Evolutionary conservation across 176 grass and related monocot genomes (phyloP).

Genomic region (Neostapfia colusana): DNA sequence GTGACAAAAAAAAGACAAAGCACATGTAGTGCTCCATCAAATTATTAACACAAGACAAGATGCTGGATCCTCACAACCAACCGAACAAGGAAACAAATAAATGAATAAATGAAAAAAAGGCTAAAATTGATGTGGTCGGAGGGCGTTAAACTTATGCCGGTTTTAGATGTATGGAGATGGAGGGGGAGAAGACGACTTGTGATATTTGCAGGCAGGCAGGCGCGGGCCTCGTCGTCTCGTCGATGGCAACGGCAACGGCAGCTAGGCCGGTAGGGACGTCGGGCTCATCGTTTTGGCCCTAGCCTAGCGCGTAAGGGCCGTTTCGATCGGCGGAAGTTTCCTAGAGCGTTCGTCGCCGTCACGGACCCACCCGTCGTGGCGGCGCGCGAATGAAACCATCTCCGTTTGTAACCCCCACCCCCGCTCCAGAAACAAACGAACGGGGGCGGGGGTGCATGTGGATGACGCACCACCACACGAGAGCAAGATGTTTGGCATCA

Average conservation of each 20-base stretch:
- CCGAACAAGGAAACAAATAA: too few species aligned
- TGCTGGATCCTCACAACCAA: not conserved
- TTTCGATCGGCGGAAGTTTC: conserved; percentile 66
- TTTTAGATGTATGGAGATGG: too few species aligned
- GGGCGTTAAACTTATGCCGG: too few species aligned
- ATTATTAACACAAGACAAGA: not conserved
- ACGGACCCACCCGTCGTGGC: too few species aligned
- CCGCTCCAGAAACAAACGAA: too few species aligned
- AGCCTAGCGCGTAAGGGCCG: not conserved
- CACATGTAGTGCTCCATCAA: not conserved
- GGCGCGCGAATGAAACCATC: not conserved
- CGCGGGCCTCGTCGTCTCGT: not conserved
- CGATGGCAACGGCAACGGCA: too few species aligned
- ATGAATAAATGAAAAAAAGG: not conserved
- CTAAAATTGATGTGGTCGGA: not conserved
- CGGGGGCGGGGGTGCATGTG: not conserved
- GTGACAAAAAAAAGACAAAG: not conserved
- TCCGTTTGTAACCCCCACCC: not conserved
- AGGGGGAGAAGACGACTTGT: too few species aligned
- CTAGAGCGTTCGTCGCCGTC: conserved; percentile 19
- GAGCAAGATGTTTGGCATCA: too few species aligned
- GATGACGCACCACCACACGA: not conserved
- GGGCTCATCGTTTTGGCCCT: too few species aligned
- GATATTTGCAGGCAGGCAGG: not conserved
- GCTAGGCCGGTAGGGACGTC: not conserved